phyloP scores from a whole-genome alignment of 78 protist genomes.

The Dictyostelium intermedium region DNA sequence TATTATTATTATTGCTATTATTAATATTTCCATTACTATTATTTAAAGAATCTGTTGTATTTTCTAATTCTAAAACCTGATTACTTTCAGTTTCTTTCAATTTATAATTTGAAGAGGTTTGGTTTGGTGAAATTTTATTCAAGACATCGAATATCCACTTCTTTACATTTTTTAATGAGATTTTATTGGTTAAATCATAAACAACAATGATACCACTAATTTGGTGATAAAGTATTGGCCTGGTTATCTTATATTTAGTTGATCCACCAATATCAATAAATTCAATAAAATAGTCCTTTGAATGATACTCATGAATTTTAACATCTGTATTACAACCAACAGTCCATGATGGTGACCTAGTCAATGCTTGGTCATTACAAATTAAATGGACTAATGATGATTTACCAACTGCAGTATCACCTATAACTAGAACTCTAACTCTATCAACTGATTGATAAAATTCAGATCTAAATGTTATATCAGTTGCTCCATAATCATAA shows the following conservation, averaged over 20 bases:
- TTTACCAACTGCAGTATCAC: conserved; percentile 77
- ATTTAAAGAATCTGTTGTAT: background rate
- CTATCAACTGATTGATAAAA: conserved; percentile 37
- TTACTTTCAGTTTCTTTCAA: conserved; percentile 27
- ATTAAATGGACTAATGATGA: conserved; percentile 44
- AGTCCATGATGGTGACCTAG: conserved; percentile 53
- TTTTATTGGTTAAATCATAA: conserved; percentile 66
- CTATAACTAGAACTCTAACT: conserved; percentile 45
- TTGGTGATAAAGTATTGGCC: conserved; percentile 54
- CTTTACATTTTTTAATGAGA: conserved; percentile 40
- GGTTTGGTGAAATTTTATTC: background rate
- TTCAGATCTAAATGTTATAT: background rate
- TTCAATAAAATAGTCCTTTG: conserved; percentile 70
- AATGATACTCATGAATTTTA: conserved; percentile 50
- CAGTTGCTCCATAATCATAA: background rate
- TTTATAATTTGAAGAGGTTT: conserved; percentile 15
- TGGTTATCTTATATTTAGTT: conserved; percentile 38
- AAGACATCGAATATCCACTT: conserved; percentile 75
- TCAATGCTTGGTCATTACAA: conserved; percentile 2
- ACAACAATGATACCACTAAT: conserved; percentile 70
- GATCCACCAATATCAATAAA: conserved; percentile 73
- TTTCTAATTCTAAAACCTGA: conserved; percentile 28
- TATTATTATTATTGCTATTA: background rate
- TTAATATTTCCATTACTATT: background rate
- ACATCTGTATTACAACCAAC: conserved; percentile 67